Conservation (phyloP, 2,329 filamentous ascomycete species). For the Rhexocercosporidium sp. region DNA sequence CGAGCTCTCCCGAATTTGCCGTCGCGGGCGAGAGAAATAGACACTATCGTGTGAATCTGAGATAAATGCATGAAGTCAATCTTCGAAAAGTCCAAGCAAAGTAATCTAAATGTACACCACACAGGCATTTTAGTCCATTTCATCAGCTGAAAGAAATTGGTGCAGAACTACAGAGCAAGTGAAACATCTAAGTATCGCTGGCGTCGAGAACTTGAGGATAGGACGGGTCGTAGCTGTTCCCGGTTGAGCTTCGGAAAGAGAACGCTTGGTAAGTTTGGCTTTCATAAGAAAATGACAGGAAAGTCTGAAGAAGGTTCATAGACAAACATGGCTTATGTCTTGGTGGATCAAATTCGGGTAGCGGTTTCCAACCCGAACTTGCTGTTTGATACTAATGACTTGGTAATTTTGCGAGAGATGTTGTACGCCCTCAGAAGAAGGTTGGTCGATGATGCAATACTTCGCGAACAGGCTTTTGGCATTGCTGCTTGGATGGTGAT, state of each 20-base stretch:
- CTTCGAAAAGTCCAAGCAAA: not conserved
- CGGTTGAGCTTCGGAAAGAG: too few relatives aligned
- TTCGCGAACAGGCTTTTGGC: not conserved
- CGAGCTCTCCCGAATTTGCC: not conserved
- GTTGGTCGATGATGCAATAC: not conserved
- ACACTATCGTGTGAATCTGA: not conserved
- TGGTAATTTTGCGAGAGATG: not conserved
- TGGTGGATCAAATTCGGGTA: not conserved
- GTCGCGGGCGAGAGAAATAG: not conserved
- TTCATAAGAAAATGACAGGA: not conserved
- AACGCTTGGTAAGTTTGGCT: not conserved
- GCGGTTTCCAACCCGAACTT: not conserved
- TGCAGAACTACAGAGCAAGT: not conserved
- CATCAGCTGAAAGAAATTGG: not conserved
- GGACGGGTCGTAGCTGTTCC: not conserved
- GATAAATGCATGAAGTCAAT: slow-evolving; percentile 3
- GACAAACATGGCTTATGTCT: not conserved
- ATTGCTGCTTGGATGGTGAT: not conserved
- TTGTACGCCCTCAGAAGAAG: not conserved
- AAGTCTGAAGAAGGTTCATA: not conserved
- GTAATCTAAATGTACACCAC: not conserved
- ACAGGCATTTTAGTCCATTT: not conserved
- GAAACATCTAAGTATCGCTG: not conserved
- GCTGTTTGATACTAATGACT: not conserved
- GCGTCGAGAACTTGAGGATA: not conserved